Base-by-base conservation (phyloP, 768 basidiomycete genomes). In the Amanita molliuscula region DNA sequence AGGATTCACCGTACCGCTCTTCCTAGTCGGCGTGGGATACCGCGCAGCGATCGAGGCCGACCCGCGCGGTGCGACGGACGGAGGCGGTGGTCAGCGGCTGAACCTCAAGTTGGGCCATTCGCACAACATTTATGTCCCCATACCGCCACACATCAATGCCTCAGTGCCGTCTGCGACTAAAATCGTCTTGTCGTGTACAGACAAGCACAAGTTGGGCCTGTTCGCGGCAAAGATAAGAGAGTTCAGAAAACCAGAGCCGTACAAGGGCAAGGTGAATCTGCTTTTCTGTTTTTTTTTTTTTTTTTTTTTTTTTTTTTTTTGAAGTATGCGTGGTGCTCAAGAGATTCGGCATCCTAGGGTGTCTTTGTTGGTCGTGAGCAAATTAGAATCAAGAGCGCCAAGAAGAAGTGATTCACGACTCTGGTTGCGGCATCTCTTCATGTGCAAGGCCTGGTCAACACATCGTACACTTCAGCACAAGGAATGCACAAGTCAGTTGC, bases 11-110 rank as follows among this genome's bases (percentile, higher is more conserved):
- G 74, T 89, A 7, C 83, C 90, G 11, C 65, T 99, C 13, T 84
- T 84, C 60, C 79, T 99, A 54, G 94, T 97, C 54, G 95, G 95
- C 15, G 92, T 99, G 29, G 94, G 95, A 1, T 99, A 91, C 70
- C 77, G 95, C 59, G 93, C 84, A 6, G 79, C 80, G 2, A 65
- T 97, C 51, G 95, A 99, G 68, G 76, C 78, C 8, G 85, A 88
- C 59, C 86, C 88, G 16, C 67, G 83, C 28, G 82, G 75, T 21
- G 73, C 72, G 46, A 55, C 67, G 18, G 69, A 77, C 44, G 82
- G 80, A 35, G 72, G 77, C 50, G 78, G 70, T 36, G 81, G 82
- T 20, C 69, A 81, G 64, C 70, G 86, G 47, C 68, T 98, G 47
- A 89, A 84, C 63, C 82, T 98, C 78, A 94, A 94, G 67, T 76